phyloP scores from a whole-genome alignment of 192 early-diverging fungal species.

The Dimargaris xerosporica region DNA sequence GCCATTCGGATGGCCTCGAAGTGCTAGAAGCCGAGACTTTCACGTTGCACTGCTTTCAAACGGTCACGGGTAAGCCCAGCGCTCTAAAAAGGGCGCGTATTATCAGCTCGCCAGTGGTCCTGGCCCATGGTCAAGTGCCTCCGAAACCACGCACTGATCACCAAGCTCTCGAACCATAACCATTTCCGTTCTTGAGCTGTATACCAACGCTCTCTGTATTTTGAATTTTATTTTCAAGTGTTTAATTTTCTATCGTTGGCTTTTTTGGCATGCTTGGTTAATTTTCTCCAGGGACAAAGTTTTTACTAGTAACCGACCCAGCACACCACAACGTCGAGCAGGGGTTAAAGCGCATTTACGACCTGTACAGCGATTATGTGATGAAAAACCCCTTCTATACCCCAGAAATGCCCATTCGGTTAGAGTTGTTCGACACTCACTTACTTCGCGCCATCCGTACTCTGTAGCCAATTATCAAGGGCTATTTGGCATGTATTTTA shows the following conservation, averaged over 20 bases:
- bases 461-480: too few species aligned
- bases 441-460: not conserved
- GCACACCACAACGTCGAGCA: constrained; percentile 51
- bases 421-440: constrained; percentile 82
- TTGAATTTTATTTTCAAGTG: constrained; percentile 2
- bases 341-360: constrained; percentile 53
- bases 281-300: constrained; percentile 63
- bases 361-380: constrained; percentile 85
- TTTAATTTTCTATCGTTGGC: not conserved
- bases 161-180: too few species aligned
- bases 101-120: too few species aligned
- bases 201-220: too few species aligned
- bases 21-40: constrained; percentile 83
- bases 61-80: constrained; percentile 58
- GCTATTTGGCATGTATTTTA: not conserved
- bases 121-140: too few species aligned
- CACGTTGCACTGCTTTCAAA: constrained; percentile 86
- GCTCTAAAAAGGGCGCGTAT: too few species aligned
- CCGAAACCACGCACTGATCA: too few species aligned
- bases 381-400: constrained; percentile 99
- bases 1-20: constrained; percentile 71
- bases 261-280: not conserved
- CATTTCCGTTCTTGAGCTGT: too few species aligned
- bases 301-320: constrained; percentile 80
- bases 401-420: constrained; percentile 96